Evolutionary conservation across 179 eudicot genomes (phyloP).

Genomic region (Beta lomatogona): DNA sequence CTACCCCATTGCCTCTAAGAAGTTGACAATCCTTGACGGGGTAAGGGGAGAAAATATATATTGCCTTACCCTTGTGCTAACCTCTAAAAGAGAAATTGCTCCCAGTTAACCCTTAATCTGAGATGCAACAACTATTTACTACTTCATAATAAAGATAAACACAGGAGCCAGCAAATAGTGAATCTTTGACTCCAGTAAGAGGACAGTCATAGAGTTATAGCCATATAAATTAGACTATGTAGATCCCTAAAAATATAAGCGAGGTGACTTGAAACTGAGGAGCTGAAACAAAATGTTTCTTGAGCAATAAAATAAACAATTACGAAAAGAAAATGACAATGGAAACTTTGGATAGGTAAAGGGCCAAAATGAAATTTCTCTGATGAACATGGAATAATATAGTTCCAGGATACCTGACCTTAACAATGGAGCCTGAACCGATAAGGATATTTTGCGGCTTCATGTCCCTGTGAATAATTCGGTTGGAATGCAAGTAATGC

Average conservation of each 20-base stretch:
- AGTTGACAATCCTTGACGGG: not conserved
- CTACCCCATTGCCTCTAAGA: not conserved
- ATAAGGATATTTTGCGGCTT: slow-evolving; percentile 98
- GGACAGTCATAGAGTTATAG: not conserved
- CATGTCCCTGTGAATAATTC: slow-evolving; percentile 98
- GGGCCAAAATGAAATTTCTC: not conserved
- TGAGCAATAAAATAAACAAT: not conserved
- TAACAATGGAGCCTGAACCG: slow-evolving; percentile 87
- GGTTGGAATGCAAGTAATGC: slow-evolving; percentile 94
- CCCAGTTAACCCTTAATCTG: not conserved
- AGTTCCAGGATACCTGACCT: slow-evolving; percentile 49
- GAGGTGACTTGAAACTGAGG: not conserved
- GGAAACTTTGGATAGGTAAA: not conserved
- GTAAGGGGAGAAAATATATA: not conserved
- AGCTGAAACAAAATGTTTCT: not conserved
- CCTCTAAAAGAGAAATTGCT: not conserved
- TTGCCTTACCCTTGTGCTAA: not conserved
- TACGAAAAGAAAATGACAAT: not conserved
- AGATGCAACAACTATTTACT: not conserved
- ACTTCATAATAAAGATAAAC: not conserved
- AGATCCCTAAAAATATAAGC: not conserved
- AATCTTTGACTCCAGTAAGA: not conserved
- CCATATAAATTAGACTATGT: not conserved
- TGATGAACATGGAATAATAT: not conserved
- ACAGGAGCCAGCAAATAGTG: not conserved